These are phyloP conservation scores for Baeospora myosura DNA, from an alignment of 1,284 basidiomycete species.

Conservation along the genomic window DNA sequence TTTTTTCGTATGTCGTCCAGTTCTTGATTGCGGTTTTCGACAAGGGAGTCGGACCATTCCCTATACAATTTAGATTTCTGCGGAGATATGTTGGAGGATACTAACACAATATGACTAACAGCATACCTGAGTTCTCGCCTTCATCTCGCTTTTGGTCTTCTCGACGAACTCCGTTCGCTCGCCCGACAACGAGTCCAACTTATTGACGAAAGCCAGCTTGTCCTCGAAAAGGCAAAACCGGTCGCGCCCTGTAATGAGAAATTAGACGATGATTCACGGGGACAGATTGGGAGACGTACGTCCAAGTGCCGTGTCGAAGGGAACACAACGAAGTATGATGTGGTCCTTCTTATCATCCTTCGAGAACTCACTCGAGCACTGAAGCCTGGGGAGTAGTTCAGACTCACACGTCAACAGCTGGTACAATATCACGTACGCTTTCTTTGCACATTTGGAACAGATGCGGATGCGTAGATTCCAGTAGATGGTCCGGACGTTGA, in stretches of 20 bases:
- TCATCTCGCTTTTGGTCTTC: constrained; percentile 8
- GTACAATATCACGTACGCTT: constrained; percentile 13
- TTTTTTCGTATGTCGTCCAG: constrained; percentile 14
- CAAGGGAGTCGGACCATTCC: constrained; percentile 6
- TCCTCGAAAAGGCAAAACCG: constrained; percentile 13
- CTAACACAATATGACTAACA: too few species aligned
- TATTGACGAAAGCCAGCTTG: constrained; percentile 14
- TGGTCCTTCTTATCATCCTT: constrained; percentile 7
- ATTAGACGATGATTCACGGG: background rate
- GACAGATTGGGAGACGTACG: constrained; percentile 8
- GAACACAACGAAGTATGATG: constrained; percentile 15
- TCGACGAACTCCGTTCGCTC: constrained; percentile 12
- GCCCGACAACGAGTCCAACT: constrained; percentile 6
- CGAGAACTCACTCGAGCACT: background rate
- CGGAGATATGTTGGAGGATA: too few species aligned
- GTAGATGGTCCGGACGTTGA: constrained; percentile 19
- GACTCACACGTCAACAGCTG: too few species aligned
- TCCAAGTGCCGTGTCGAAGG: constrained; percentile 13
- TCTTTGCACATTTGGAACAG: constrained; percentile 22
- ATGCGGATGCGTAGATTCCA: constrained; percentile 22
- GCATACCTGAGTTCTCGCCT: constrained; percentile 11
- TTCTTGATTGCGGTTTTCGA: constrained; percentile 10
- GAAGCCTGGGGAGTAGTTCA: background rate
- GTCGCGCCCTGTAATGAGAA: constrained; percentile 1
- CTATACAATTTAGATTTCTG: too few species aligned